phyloP scores from a whole-genome alignment of 176 grass and related monocot genomes.

The Juncus inflexus region DNA sequence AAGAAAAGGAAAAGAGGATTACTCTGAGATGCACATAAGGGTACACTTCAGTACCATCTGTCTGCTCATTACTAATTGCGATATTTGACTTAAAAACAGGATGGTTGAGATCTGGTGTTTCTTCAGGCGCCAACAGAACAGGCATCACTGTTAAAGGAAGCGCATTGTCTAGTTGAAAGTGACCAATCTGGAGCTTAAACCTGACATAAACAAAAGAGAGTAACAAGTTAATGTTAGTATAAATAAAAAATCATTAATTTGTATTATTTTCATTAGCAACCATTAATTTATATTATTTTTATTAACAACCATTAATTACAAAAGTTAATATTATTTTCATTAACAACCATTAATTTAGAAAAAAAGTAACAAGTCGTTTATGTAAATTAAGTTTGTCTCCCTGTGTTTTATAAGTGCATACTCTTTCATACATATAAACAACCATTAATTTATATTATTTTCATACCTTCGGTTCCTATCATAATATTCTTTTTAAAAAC shows the following conservation, averaged over 20 bases:
- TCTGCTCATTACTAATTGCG: constrained; percentile 70
- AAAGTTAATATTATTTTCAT: too few relatives aligned
- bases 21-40: constrained; percentile 87
- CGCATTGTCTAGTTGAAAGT: constrained; percentile 95
- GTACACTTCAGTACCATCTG: constrained; percentile 80
- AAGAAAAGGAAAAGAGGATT: constrained; percentile 25
- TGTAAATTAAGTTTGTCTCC: background rate
- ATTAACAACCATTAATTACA: constrained; percentile 4
- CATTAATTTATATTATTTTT: constrained; percentile 4
- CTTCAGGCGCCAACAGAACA: constrained; percentile 86
- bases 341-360: too few relatives aligned
- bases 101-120: constrained; percentile 61
- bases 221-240: background rate
- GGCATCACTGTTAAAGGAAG: constrained; percentile 85
- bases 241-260: constrained; percentile 5
- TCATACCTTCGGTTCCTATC: too few relatives aligned
- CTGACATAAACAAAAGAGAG: constrained; percentile 38
- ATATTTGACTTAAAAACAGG: constrained; percentile 90
- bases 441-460: too few relatives aligned
- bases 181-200: constrained; percentile 88
- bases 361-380: background rate
- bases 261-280: too few relatives aligned
- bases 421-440: too few relatives aligned
- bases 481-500: too few relatives aligned
- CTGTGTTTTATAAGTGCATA: background rate